Conservation (phyloP, 306 rosid genomes). For the Prunus mira region DNA sequence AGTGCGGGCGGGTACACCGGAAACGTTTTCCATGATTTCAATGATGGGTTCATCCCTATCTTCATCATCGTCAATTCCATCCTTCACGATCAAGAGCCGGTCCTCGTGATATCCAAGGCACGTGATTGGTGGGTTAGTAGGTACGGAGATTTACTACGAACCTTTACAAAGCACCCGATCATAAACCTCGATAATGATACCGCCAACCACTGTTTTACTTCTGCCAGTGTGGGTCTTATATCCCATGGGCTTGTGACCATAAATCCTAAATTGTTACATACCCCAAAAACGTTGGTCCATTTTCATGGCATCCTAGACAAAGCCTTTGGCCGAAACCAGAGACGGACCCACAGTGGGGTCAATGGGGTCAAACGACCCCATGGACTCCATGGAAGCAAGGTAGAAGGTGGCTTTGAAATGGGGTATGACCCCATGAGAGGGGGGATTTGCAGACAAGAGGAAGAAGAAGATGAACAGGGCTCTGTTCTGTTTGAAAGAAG, state of each 20-base stretch:
- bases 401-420: too few relatives aligned
- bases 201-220: conserved; percentile 43
- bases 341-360: too few relatives aligned
- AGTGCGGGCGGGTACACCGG: conserved; percentile 42
- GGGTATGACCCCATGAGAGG: too few relatives aligned
- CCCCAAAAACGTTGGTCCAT: conserved; percentile 13
- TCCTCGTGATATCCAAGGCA: conserved; percentile 39
- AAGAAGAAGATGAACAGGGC: too few relatives aligned
- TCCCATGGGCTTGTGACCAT: conserved; percentile 41
- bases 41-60: conserved; percentile 43
- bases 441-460: too few relatives aligned
- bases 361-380: too few relatives aligned
- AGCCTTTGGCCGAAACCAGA: conserved; percentile 17
- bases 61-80: conserved; percentile 33
- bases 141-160: conserved; percentile 20
- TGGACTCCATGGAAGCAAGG: too few relatives aligned
- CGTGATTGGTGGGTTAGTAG: conserved; percentile 47
- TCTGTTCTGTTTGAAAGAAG: too few relatives aligned
- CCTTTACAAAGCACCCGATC: conserved; percentile 34
- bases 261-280: conserved; percentile 19
- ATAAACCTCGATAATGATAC: conserved; percentile 41
- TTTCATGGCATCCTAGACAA: conserved; percentile 35
- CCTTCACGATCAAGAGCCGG: neutral
- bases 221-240: conserved; percentile 40
- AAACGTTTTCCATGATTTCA: conserved; percentile 53